phyloP scores from a whole-genome alignment of 306 rosid genomes.

The Cucurbita ficifolia region DNA sequence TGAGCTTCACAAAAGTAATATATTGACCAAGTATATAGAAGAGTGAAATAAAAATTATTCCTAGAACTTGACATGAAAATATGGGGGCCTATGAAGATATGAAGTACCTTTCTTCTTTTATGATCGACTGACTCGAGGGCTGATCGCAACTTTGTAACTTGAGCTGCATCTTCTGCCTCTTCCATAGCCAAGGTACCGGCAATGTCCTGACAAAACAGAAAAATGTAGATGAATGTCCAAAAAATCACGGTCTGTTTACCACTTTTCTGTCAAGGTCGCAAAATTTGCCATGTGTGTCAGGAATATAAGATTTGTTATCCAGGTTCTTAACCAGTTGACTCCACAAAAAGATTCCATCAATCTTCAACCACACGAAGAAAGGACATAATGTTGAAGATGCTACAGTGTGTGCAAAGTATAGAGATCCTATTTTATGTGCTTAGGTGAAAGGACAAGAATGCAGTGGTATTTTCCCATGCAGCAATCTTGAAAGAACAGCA shows the following conservation, averaged over 20 bases:
- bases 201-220: conserved; percentile 59
- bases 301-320: not conserved
- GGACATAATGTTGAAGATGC: not conserved
- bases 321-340: not conserved
- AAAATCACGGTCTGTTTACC: not conserved
- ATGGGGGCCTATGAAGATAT: conserved; percentile 6
- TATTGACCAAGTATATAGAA: not conserved
- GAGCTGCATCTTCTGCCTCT: conserved; percentile 76
- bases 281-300: not conserved
- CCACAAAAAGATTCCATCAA: not conserved
- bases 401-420: not conserved
- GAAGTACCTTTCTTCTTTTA: conserved; percentile 83
- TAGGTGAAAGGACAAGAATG: not conserved
- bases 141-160: conserved; percentile 79
- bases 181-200: conserved; percentile 97
- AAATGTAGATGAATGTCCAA: not conserved
- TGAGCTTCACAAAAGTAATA: not conserved
- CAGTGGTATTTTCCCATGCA: not conserved
- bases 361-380: not conserved
- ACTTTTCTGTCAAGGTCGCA: not conserved
- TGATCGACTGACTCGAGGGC: conserved; percentile 98
- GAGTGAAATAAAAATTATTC: not conserved
- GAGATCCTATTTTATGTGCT: not conserved
- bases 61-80: conserved; percentile 5
- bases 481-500: not conserved